Conservation (phyloP, 2,329 filamentous ascomycete genomes). For the Capronia americana region DNA sequence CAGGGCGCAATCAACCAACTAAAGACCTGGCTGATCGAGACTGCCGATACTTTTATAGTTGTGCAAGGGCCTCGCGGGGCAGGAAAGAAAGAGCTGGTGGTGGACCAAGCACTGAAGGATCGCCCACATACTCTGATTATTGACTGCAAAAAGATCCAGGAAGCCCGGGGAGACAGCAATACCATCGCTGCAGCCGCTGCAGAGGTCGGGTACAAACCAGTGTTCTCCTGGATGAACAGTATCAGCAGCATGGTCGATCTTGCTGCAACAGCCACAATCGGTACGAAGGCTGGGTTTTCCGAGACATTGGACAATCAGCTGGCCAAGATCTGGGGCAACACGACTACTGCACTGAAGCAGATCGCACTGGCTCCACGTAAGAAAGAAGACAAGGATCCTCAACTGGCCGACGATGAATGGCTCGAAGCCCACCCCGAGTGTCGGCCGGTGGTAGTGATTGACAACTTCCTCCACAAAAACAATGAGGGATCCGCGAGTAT, state of each 20-base stretch:
- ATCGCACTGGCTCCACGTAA: constrained; percentile 74
- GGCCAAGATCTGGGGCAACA: constrained; percentile 86
- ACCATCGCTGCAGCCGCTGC: constrained; percentile 82
- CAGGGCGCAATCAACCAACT: constrained; percentile 82
- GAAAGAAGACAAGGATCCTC: constrained; percentile 74
- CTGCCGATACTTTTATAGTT: constrained; percentile 88
- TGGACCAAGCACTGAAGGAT: constrained; percentile 80
- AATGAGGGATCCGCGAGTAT: constrained; percentile 67
- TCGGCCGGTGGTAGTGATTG: constrained; percentile 82
- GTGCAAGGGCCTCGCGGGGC: constrained; percentile 91
- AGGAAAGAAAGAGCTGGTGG: constrained; percentile 84
- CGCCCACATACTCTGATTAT: constrained; percentile 77
- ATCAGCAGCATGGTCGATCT: constrained; percentile 91
- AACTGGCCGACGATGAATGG: constrained; percentile 81
- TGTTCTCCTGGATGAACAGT: constrained; percentile 97
- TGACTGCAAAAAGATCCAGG: constrained; percentile 92
- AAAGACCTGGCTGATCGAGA: constrained; percentile 84
- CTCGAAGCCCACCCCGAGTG: constrained; percentile 86
- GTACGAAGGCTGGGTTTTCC: constrained; percentile 91
- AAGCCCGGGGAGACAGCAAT: constrained; percentile 83
- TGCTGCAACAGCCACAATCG: constrained; percentile 90
- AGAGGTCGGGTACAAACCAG: constrained; percentile 86
- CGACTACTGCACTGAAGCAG: constrained; percentile 76
- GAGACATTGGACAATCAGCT: constrained; percentile 90
- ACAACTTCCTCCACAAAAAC: constrained; percentile 87